A percentile compares a stretch with the other conserved stretches of the same genome.
phyloP scores from a whole-genome alignment of 352 stramenopile species.

The Phytophthora lateralis region DNA sequence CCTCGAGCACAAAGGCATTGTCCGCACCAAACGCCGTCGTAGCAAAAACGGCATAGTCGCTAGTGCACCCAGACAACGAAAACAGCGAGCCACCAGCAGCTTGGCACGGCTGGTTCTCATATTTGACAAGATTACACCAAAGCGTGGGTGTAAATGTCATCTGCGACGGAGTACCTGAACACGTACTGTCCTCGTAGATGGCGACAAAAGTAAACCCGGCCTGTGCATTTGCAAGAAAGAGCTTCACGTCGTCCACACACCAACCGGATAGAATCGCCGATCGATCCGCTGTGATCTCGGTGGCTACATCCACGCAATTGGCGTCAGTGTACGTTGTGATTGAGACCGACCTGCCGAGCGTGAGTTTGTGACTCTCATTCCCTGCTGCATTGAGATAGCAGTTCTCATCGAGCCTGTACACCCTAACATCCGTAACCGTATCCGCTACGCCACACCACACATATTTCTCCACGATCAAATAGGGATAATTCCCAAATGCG shows the following conservation, averaged over 20 bases:
- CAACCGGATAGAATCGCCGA: background rate
- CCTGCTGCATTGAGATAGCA: constrained; percentile 6
- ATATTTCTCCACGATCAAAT: constrained; percentile 8
- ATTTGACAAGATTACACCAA: background rate
- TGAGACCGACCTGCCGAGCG: background rate
- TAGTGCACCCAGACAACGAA: background rate
- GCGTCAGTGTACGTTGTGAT: constrained; percentile 6
- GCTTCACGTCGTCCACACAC: background rate
- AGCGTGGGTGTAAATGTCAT: constrained; percentile 3
- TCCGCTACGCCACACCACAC: background rate
- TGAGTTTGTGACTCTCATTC: constrained; percentile 1
- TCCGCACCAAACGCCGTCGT: background rate
- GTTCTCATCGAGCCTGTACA: constrained; percentile 6
- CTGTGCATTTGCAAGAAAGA: background rate
- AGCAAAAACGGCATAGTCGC: constrained; percentile 1
- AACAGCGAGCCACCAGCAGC: background rate
- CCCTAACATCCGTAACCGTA: background rate
- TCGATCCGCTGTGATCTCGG: background rate
- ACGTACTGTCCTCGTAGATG: constrained; percentile 10
- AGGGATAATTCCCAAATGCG: constrained; percentile 1
- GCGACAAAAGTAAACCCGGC: background rate
- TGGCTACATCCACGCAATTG: background rate
- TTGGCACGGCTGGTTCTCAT: background rate
- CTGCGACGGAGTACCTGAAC: background rate
- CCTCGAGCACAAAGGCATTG: constrained; percentile 1